Evolutionary conservation across 2,329 filamentous ascomycete genomes (phyloP).

Genomic region (Lachnellula subtilissima): DNA sequence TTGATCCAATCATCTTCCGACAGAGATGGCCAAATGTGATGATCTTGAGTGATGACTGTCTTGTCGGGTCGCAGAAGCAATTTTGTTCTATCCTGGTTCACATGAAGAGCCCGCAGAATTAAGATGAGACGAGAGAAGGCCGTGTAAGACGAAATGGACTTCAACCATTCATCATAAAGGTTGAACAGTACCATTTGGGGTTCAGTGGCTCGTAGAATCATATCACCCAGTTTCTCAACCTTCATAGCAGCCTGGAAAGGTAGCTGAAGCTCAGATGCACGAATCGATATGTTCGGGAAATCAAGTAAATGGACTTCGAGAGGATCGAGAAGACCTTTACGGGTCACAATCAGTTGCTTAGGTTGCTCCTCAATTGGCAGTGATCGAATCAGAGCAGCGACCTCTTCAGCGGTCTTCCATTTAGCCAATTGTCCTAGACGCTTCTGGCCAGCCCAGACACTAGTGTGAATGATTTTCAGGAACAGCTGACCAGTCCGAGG

Average conservation of each 20-base stretch:
- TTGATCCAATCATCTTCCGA: conserved; percentile 98
- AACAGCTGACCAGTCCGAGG: conserved; percentile 96
- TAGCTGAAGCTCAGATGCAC: conserved; percentile 91
- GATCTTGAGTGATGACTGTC: conserved; percentile 95
- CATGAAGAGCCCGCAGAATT: conserved; percentile 89
- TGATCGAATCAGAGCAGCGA: conserved; percentile 91
- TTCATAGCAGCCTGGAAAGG: conserved; percentile 99
- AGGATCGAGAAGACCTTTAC: conserved; percentile 94
- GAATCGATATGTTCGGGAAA: conserved; percentile 98
- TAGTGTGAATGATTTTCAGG: conserved; percentile 98
- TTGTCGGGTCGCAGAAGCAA: conserved; percentile 92
- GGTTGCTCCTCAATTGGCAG: conserved; percentile 96
- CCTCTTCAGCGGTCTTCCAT: conserved; percentile 99
- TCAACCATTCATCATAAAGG: conserved; percentile 96
- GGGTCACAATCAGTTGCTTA: conserved; percentile 96
- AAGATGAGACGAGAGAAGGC: conserved; percentile 93
- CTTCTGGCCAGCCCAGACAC: conserved; percentile 98
- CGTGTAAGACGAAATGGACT: conserved; percentile 97
- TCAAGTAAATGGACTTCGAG: conserved; percentile 95
- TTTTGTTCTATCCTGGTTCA: conserved; percentile 98
- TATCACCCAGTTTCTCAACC: conserved; percentile 97
- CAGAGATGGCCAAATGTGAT: conserved; percentile 96
- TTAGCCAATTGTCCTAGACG: conserved; percentile 97
- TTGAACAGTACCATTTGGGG: conserved; percentile 99
- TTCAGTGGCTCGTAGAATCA: conserved; percentile 96